Evolutionary conservation across 768 basidiomycete species (phyloP).

Genomic region (Kwoniella shandongensis): DNA sequence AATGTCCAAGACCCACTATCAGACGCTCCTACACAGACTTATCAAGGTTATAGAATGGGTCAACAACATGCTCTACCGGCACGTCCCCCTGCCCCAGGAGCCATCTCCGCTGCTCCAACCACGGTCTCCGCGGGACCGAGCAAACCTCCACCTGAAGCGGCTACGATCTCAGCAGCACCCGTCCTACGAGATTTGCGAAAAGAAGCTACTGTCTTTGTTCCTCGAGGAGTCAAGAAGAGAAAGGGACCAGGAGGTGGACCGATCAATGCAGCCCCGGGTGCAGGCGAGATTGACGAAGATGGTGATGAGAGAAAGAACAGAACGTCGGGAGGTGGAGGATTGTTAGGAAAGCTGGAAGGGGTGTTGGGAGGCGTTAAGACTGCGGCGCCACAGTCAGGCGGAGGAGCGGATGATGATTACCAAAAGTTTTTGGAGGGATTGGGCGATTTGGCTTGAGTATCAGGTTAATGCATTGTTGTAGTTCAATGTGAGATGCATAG

Average conservation of each 20-base stretch:
- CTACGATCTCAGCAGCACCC: conserved; percentile 79
- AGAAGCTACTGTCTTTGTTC: conserved; percentile 90
- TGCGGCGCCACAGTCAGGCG: conserved; percentile 2
- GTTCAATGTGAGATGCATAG: background rate
- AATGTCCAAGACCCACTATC: conserved; percentile 69
- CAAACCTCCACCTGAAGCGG: conserved; percentile 56
- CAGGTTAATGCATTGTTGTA: background rate
- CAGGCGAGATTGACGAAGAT: conserved; percentile 36
- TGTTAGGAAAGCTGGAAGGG: conserved; percentile 47
- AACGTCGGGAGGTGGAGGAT: conserved; percentile 22
- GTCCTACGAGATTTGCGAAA: conserved; percentile 90
- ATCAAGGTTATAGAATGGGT: conserved; percentile 67
- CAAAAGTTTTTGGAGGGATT: conserved; percentile 49
- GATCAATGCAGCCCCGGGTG: conserved; percentile 47
- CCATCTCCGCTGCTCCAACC: conserved; percentile 49
- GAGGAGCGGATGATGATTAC: conserved; percentile 48
- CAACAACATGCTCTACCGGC: conserved; percentile 49
- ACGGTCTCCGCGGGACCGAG: conserved; percentile 32
- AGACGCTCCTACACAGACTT: conserved; percentile 73
- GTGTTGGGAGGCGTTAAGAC: conserved; percentile 33
- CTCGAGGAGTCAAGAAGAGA: conserved; percentile 75
- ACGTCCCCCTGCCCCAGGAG: conserved; percentile 10
- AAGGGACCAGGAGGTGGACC: conserved; percentile 47
- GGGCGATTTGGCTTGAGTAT: conserved; percentile 24
- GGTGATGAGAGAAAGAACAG: conserved; percentile 30